These are phyloP conservation scores for Trypanosoma conorhini DNA, from an alignment of 208 protist species.

Conservation along the genomic window DNA sequence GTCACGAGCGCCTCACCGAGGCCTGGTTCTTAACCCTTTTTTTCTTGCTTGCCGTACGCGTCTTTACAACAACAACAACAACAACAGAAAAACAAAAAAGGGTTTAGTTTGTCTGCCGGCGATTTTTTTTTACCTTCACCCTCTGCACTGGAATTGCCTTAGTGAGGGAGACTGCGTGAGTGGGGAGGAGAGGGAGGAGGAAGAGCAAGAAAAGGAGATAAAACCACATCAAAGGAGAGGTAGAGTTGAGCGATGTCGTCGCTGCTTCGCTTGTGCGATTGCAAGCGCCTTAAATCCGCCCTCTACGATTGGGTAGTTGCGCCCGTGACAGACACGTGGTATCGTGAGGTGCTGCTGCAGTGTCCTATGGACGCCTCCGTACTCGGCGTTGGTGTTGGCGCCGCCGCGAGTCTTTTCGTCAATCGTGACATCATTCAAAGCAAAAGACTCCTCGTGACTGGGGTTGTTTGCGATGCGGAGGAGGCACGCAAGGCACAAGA, in stretches of 20 bases:
- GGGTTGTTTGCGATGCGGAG: slow-evolving; percentile 69
- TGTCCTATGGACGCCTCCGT: slow-evolving; percentile 54
- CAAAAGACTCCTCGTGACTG: slow-evolving; percentile 64
- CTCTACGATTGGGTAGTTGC: slow-evolving; percentile 68
- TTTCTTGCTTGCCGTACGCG: neutral
- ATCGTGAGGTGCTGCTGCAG: slow-evolving; percentile 72
- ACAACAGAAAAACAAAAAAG: neutral
- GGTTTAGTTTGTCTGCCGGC: neutral
- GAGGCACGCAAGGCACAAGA: slow-evolving; percentile 60
- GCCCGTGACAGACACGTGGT: slow-evolving; percentile 70
- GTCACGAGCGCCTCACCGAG: neutral
- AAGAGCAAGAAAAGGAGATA: slow-evolving; percentile 4
- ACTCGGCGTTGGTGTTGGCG: slow-evolving; percentile 81
- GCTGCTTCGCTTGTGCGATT: neutral
- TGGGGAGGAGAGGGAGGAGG: neutral
- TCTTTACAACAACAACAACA: neutral
- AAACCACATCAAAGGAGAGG: neutral
- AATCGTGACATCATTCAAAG: slow-evolving; percentile 78
- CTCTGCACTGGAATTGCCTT: too few species aligned
- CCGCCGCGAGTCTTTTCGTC: slow-evolving; percentile 66
- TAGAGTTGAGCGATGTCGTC: neutral
- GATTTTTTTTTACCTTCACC: too few species aligned
- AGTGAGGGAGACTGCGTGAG: neutral
- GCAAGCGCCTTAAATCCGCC: slow-evolving; percentile 28
- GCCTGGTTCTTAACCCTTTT: slow-evolving; percentile 1